phyloP scores from a whole-genome alignment of 2,329 filamentous ascomycete genomes.

The Phialocephala sp. region DNA sequence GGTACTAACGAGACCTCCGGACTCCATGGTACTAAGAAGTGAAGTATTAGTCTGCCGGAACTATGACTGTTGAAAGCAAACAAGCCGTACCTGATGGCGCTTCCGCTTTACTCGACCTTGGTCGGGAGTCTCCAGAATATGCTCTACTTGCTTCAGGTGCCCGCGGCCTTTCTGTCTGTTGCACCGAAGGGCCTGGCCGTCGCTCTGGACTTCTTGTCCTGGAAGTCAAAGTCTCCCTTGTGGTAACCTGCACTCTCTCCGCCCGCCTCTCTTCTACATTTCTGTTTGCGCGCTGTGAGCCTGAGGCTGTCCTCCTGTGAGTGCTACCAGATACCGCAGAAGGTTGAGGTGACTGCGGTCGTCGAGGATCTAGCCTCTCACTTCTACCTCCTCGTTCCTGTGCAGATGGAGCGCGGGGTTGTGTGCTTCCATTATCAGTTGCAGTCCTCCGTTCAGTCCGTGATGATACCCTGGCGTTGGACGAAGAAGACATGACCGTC shows the following conservation, averaged over 20 bases:
- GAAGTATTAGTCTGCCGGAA: constrained; percentile 12
- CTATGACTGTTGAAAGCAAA: constrained; percentile 9
- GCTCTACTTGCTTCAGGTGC: constrained; percentile 34
- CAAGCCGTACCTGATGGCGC: constrained; percentile 52
- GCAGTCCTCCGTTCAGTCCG: constrained; percentile 40
- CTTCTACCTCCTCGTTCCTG: constrained; percentile 30
- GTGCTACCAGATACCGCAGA: constrained; percentile 34
- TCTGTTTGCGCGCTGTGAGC: constrained; percentile 56
- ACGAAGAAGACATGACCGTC: constrained; percentile 43
- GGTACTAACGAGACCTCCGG: constrained; percentile 77
- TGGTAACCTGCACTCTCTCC: constrained; percentile 63
- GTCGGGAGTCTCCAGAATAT: constrained; percentile 37
- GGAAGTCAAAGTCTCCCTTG: constrained; percentile 65
- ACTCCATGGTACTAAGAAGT: constrained; percentile 65
- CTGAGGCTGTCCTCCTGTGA: constrained; percentile 64
- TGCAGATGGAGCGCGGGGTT: constrained; percentile 40
- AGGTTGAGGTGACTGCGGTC: constrained; percentile 38
- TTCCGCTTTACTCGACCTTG: constrained; percentile 51
- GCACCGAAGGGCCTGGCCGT: constrained; percentile 32
- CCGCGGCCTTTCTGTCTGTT: constrained; percentile 32
- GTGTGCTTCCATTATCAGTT: constrained; percentile 39
- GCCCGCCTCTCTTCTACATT: constrained; percentile 55
- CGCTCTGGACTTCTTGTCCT: constrained; percentile 63
- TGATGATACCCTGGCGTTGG: constrained; percentile 40
- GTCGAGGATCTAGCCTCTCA: constrained; percentile 38